Percentiles rank a stretch among this genome's conserved stretches.
phyloP scores from a whole-genome alignment of 345 rosid species.

The Cardiospermum halicacabum region DNA sequence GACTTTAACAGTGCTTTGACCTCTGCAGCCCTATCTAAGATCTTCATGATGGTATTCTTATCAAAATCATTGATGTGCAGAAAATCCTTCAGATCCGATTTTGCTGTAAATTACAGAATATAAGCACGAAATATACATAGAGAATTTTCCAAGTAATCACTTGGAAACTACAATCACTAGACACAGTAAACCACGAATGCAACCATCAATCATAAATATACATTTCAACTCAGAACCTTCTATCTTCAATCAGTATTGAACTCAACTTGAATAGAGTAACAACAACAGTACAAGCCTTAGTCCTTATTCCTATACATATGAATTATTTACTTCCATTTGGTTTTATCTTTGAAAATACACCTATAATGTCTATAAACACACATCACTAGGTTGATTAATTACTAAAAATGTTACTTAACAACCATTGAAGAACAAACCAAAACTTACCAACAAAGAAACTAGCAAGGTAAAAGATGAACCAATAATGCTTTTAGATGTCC shows the following conservation, averaged over 20 bases:
- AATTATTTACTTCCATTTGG: too few relatives aligned
- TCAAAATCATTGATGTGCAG: constrained; percentile 81
- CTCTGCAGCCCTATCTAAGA: constrained; percentile 70
- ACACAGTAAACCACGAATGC: background rate
- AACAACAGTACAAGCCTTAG: too few relatives aligned
- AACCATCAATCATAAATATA: background rate
- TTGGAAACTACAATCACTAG: background rate
- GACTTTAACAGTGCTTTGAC: constrained; percentile 82
- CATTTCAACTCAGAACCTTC: background rate
- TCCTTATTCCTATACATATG: too few relatives aligned
- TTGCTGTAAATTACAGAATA: constrained; percentile 33
- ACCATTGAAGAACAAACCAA: background rate
- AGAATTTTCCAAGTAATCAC: too few relatives aligned
- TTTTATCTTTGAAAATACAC: too few relatives aligned
- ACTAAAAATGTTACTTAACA: background rate
- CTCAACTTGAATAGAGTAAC: background rate
- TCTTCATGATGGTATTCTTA: constrained; percentile 62
- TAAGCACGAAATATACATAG: background rate
- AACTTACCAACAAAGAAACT: too few relatives aligned
- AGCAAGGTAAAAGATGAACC: background rate
- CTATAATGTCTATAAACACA: too few relatives aligned
- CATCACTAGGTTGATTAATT: background rate
- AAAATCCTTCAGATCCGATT: constrained; percentile 55
- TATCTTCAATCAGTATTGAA: background rate
- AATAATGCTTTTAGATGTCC: background rate